Percentiles rank a stretch among this genome's conserved stretches.
phyloP scores from a whole-genome alignment of 176 grass and related monocot genomes.

The Saccharum officinarum region DNA sequence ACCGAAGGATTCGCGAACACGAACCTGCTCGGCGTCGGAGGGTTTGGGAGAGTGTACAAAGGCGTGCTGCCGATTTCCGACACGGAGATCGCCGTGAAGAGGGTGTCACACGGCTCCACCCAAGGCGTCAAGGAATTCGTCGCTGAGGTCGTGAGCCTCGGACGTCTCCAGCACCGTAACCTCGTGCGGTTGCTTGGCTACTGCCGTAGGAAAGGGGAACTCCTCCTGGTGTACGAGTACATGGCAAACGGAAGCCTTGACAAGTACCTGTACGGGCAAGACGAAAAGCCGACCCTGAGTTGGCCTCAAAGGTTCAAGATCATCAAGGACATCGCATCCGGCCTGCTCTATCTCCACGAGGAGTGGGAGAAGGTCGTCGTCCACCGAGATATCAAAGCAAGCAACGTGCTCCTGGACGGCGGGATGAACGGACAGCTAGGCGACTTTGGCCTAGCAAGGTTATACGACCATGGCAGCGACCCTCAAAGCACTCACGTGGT shows the following conservation, averaged over 20 bases:
- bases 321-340: conserved; percentile 5
- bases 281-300: neutral
- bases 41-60: conserved; percentile 21
- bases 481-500: conserved; percentile 2
- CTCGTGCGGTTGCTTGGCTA: conserved; percentile 4
- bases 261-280: neutral
- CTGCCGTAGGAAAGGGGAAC: neutral
- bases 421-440: neutral
- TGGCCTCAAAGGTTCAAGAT: neutral
- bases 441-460: neutral
- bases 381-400: conserved; percentile 17
- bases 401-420: conserved; percentile 6
- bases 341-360: conserved; percentile 11
- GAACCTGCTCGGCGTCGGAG: conserved; percentile 14
- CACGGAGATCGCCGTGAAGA: neutral
- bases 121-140: conserved; percentile 17
- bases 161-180: neutral
- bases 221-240: neutral
- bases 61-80: neutral
- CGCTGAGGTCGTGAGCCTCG: neutral
- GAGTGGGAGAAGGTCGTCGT: conserved; percentile 14
- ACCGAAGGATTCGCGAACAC: neutral
- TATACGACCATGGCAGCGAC: neutral
- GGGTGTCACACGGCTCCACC: neutral
- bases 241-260: conserved; percentile 18